Evolutionary conservation across 441 rosid species (phyloP), one percentile per base, ranked within the genome.

Genomic region (Populus trichocarpa): DNA sequence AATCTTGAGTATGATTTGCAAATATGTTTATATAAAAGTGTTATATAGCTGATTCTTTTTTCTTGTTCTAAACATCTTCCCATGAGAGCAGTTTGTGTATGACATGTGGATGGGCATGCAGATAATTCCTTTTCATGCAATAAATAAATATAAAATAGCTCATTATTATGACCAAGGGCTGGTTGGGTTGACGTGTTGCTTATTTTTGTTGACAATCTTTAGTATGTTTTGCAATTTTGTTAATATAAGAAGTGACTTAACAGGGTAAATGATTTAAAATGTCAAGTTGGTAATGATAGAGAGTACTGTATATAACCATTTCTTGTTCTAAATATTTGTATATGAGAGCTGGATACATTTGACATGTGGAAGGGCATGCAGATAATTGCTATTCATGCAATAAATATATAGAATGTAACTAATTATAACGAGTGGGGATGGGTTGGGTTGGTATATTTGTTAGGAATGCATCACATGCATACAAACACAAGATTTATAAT

Each of bases 221-320:
- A 53, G 61, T 53, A 18, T 18, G 61, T 16, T 53, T 53, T 53
- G 61, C 8, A 16, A 16, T 53, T 18, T 53, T 50, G 7, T 53
- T 18, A 53, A 53, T 53, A 53, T 16, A 53, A 50, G 53, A 26
- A 66, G 35, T 8, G 30, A 30, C 35, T 71, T 36, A 23, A 53
- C 33, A n/a, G 72, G 22, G 66, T 33, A 40, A 65, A 75, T 64
- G 74, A 12, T 26, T 33, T 70, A 40, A 70, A 79, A 25, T 67
- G n/a, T 80, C 23, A 66, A 53, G 32, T 23, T 67, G 4, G 22
- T 32, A 18, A 6, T 35, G 26, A 32, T 73, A 23, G 69, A 28
- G 50, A 65, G 57, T 28, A 12, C 16, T 9, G 10, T 23, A 67
- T 14, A 36, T 32, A 63, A 10, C 50, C n/a, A 12, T 18, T 30